Percentiles rank a stretch among this genome's conserved stretches.
These are phyloP conservation scores for Talaromyces sp. DNA, from an alignment of 2,329 filamentous ascomycete species.

Conservation along the genomic window DNA sequence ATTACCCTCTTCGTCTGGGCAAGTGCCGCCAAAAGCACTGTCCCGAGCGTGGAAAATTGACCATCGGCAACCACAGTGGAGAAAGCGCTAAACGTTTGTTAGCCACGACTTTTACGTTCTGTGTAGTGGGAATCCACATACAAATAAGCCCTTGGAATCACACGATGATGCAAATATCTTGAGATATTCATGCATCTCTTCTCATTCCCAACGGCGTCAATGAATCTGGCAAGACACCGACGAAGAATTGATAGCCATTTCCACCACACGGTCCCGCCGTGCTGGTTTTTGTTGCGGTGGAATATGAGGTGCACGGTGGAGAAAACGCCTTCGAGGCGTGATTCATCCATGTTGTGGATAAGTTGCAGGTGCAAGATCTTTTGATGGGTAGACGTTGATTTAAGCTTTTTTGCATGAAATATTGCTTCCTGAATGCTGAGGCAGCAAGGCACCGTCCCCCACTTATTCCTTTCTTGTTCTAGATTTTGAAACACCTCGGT, in stretches of 20 bases:
- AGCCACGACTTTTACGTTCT: not conserved
- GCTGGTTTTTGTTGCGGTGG: constrained; percentile 88
- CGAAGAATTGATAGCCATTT: constrained; percentile 67
- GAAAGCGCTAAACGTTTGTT: constrained; percentile 47
- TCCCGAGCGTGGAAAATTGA: constrained; percentile 68
- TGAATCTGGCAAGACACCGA: constrained; percentile 59
- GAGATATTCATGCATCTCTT: constrained; percentile 35
- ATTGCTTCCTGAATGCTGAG: not conserved
- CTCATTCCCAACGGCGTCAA: constrained; percentile 42
- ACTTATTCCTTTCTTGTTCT: not conserved
- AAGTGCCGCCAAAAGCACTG: constrained; percentile 63
- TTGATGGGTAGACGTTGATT: constrained; percentile 3
- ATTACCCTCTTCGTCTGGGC: constrained; percentile 51
- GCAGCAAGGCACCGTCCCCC: not conserved
- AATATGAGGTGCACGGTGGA: constrained; percentile 64
- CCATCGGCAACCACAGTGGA: constrained; percentile 66
- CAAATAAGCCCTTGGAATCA: constrained; percentile 43
- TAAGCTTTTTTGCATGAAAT: constrained; percentile 6
- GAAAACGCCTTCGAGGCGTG: constrained; percentile 29
- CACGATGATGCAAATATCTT: constrained; percentile 29
- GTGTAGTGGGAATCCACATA: constrained; percentile 21
- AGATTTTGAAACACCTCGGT: not conserved
- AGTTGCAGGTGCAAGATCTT: not conserved
- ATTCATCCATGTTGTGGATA: constrained; percentile 26
- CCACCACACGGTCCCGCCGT: constrained; percentile 79